Conservation (phyloP, 257 asterid genomes). For the Fraxinus anomala region DNA sequence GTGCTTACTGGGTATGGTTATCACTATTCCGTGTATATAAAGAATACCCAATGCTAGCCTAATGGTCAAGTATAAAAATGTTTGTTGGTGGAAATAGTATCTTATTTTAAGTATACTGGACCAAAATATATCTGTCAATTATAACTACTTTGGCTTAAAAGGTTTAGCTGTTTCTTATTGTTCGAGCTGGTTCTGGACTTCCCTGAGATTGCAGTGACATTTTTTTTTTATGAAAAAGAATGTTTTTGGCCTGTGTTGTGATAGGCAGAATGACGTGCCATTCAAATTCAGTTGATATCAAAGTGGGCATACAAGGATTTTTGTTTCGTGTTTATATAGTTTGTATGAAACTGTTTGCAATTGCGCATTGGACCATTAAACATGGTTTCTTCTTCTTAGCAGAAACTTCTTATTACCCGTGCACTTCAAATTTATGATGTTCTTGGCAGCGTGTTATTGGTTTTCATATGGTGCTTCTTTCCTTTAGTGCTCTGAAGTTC, state of each 20-base stretch:
- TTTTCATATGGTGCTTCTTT: neutral
- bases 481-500: neutral
- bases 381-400: neutral
- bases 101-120: neutral
- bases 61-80: neutral
- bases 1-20: neutral
- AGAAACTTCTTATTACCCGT: neutral
- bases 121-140: neutral
- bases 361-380: neutral
- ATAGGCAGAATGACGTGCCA: neutral
- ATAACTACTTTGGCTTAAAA: neutral
- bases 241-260: neutral
- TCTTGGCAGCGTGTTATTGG: neutral
- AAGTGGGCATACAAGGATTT: neutral
- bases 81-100: neutral
- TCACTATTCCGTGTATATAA: neutral
- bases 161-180: neutral
- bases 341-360: neutral
- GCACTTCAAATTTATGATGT: neutral
- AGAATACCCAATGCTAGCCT: neutral
- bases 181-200: neutral
- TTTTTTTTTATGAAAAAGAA: no score
- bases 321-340: neutral
- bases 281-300: neutral
- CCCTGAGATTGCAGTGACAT: neutral